These are phyloP conservation scores for Diaporthe nobilis DNA, from an alignment of 2,329 filamentous ascomycete species.

Conservation along the genomic window DNA sequence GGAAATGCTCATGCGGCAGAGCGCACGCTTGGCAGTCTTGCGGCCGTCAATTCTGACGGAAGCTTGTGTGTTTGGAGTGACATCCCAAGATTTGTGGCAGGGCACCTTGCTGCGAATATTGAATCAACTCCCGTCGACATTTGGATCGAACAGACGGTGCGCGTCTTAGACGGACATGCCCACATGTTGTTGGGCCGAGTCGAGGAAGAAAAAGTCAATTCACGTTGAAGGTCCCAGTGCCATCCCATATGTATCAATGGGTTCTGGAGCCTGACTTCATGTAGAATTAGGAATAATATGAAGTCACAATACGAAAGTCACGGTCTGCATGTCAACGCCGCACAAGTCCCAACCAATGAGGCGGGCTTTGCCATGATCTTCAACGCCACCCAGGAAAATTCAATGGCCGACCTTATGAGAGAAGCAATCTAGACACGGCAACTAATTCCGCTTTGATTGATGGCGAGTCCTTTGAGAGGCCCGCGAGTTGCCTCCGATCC, in stretches of 20 bases:
- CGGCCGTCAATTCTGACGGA: not conserved
- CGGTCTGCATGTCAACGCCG: not conserved
- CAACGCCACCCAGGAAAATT: too few species aligned
- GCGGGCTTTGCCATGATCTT: too few species aligned
- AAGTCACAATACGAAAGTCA: not conserved
- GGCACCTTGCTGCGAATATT: not conserved
- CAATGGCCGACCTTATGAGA: not conserved
- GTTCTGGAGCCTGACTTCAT: rapidly evolving
- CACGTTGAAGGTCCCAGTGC: not conserved
- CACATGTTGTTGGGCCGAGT: not conserved
- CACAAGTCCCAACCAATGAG: not conserved
- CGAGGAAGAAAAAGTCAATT: not conserved
- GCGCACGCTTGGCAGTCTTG: not conserved
- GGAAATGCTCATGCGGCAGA: not conserved
- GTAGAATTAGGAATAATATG: not conserved
- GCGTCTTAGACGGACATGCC: not conserved
- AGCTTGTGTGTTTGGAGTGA: not conserved
- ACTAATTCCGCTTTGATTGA: not conserved
- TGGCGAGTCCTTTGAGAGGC: not conserved
- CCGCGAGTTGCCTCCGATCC: not conserved
- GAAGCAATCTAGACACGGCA: not conserved
- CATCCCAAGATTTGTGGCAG: not conserved
- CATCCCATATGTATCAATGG: too few species aligned
- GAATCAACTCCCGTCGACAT: not conserved
- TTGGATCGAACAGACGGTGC: not conserved